phyloP scores from a whole-genome alignment of 2,329 filamentous ascomycete species.

The Epichloe aotearoae region DNA sequence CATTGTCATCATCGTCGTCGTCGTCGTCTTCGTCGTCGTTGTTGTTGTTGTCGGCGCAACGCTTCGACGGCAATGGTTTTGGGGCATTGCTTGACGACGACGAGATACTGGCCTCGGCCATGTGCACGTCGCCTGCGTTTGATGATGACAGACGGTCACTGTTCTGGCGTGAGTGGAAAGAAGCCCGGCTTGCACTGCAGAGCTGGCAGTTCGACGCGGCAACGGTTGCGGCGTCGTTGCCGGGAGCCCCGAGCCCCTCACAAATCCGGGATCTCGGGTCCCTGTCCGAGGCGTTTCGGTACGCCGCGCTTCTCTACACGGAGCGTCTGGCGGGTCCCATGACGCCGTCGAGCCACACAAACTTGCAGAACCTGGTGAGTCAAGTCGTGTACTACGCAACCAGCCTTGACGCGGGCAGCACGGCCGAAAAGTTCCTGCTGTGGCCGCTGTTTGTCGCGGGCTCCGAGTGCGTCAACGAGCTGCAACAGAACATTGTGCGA shows the following conservation, averaged over 20 bases:
- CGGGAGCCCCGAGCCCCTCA: conserved; percentile 35
- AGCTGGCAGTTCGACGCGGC: conserved; percentile 63
- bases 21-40: conserved; percentile 7
- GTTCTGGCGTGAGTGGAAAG: conserved; percentile 85
- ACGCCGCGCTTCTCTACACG: conserved; percentile 77
- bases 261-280: conserved; percentile 65
- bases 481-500: conserved; percentile 67
- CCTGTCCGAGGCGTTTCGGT: conserved; percentile 82
- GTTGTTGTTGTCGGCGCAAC: conserved; percentile 30
- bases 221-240: conserved; percentile 36
- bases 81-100: conserved; percentile 41
- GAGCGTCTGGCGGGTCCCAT: conserved; percentile 72
- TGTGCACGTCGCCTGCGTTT: conserved; percentile 30
- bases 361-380: conserved; percentile 72
- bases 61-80: conserved; percentile 57
- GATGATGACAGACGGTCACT: conserved; percentile 49
- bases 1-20: conserved; percentile 13
- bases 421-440: conserved; percentile 75
- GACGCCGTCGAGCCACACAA: conserved; percentile 57
- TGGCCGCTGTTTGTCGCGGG: conserved; percentile 90
- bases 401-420: conserved; percentile 57
- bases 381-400: conserved; percentile 75
- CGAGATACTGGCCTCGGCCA: conserved; percentile 31
- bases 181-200: conserved; percentile 61
- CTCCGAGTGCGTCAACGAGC: conserved; percentile 72